Percentiles rank a stretch among this genome's conserved stretches.
phyloP scores from a whole-genome alignment of 371 early-diverging fungal species.

The Saksenaea oblongispora region DNA sequence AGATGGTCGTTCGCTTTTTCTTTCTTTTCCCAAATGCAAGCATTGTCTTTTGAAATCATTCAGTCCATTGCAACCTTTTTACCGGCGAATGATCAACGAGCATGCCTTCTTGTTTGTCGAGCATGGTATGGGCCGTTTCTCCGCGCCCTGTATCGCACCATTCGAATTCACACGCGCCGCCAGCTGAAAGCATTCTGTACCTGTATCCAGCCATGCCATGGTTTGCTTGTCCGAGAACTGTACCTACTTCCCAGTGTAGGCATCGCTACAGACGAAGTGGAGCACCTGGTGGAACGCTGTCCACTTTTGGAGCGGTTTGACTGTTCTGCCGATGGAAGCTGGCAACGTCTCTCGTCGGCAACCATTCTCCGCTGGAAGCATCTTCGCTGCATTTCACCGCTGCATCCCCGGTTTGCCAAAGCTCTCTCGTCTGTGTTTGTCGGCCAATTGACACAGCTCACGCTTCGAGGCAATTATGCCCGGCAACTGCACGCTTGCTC shows the following conservation, averaged over 20 bases:
- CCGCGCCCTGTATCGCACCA: not conserved
- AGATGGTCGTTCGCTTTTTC: not conserved
- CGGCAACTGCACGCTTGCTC: not conserved
- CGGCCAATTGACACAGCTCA: not conserved
- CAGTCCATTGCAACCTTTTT: not conserved
- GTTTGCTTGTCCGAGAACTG: not conserved
- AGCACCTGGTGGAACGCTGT: not conserved
- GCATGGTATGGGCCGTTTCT: not conserved
- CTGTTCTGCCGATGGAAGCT: not conserved
- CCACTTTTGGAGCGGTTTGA: not conserved
- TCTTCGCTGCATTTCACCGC: not conserved
- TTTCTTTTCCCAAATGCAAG: not conserved
- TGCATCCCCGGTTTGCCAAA: not conserved
- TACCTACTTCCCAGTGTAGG: not conserved
- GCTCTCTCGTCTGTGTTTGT: not conserved
- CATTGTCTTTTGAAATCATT: not conserved
- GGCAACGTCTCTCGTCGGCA: not conserved
- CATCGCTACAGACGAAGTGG: not conserved
- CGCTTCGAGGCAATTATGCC: not conserved
- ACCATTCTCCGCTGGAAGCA: not conserved
- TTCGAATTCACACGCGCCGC: not conserved
- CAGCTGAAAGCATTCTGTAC: not conserved
- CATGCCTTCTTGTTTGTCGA: not conserved
- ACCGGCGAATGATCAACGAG: not conserved
- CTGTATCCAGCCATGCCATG: not conserved